Evolutionary conservation across 148 eudicot genomes (phyloP), one percentile per base, ranked within the genome.

Genomic region (Silene latifolia): DNA sequence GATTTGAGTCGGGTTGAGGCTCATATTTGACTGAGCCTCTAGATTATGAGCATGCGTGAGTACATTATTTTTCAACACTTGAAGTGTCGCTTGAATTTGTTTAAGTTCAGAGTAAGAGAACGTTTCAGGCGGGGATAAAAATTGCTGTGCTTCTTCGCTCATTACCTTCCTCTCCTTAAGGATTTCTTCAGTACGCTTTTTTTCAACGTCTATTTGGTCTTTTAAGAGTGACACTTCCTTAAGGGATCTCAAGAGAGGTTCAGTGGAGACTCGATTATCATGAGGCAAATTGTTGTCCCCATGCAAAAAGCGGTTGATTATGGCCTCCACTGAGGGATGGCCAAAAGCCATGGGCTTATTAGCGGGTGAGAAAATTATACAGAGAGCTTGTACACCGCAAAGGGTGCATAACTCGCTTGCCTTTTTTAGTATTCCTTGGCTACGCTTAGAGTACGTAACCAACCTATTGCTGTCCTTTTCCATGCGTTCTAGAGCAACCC

Each of bases 321-420:
- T 44, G 53, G 4, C 57, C 7, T 81, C 75, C 15, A 77, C 75
- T 0, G 84, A 73, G 53, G 84, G 84, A 59, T 74, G 78, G 61
- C 84, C 84, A 32, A 69, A 77, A 63, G 81, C 63, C 42, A 61
- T n/a, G n/a, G 24, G 66, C 59, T 77, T 77, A 5, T 7, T 27
- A 8, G 72, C 80, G 0, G 84, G 84, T 2, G 84, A 81, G 56
- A 77, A 73, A n/a, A 74, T 75, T 24, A 81, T 8, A 3, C 74
- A 7, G 0, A 42, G 58, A 14, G 21, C 68, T 17, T 77, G 23
- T 19, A 54, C 78, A 62, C 72, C 75, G 27, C 72, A 61, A 8
- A 77, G 60, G 60, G 84, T 81, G 72, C 84, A 77, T 1, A n/a
- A n/a, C n/a, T n/a, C n/a, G n/a, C n/a, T n/a, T n/a, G n/a, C n/a